Base-by-base conservation (phyloP, 2,329 filamentous ascomycete species). In the Diplodia mutila region DNA sequence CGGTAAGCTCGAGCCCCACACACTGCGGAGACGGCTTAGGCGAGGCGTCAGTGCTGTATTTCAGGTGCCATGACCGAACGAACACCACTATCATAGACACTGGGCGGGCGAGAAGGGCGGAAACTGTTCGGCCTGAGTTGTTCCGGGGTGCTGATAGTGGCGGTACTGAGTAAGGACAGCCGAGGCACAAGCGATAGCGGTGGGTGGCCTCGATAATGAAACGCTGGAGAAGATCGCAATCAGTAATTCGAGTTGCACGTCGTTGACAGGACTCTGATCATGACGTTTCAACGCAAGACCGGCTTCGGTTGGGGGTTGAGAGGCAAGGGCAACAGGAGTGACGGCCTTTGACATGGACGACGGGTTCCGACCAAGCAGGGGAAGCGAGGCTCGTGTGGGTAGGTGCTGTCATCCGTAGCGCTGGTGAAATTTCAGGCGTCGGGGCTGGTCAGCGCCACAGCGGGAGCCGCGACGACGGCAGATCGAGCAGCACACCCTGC, bases 401-500 rank as follows among this genome's bases (percentile, higher is more conserved):
- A 16, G 18, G 18, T n/a, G 49, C 49, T 21, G 53, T n/a, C n/a
- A n/a, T n/a, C n/a, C n/a, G n/a, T 12, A 48, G 57, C 39, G 39
- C 11, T 14, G n/a, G 29, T 63, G 59, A 63, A 51, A 63, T 63
- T 49, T 37, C 42, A 63, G 59, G 59, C 29, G 59, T 51, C 34
- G 32, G 42, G 34, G 59, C 21, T 11, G 16, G 59, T 18, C 25
- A 18, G 37, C 39, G 42, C 42, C 59, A 63, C 59, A 63, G 55
- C n/a, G 37, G 54, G 54, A 59, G 54, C n/a, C 23, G 54, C 37
- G 54, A 59, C 34, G 32, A n/a, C 21, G 32, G 46, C 42, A 63
- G 59, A 61, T 61, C 59, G 32, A 49, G 59, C 39, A n/a, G 55
- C 37, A 59, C 55, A 46, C 55, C 59, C 39, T 63, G 59, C 59